These are phyloP conservation scores for Ceratobasidium sp. DNA, from an alignment of 1,284 basidiomycete genomes.

Conservation along the genomic window DNA sequence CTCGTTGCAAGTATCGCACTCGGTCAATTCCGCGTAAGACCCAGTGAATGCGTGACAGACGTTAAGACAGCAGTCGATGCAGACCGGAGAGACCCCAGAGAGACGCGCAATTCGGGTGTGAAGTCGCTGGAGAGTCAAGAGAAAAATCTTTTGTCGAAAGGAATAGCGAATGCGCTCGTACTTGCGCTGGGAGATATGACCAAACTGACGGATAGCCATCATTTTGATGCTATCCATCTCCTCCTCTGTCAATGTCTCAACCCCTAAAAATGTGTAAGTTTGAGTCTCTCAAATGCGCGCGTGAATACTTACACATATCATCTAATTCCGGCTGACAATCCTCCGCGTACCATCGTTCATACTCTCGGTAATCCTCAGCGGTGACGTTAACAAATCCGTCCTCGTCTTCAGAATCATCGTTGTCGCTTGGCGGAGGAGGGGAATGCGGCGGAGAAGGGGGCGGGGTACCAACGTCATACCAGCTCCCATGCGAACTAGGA, in stretches of 20 bases:
- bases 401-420: neutral
- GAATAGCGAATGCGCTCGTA: slow-evolving; percentile 37
- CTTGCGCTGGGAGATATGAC: slow-evolving; percentile 22
- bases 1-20: slow-evolving; percentile 45
- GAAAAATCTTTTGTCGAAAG: slow-evolving; percentile 1
- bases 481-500: neutral
- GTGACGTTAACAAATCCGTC: slow-evolving; percentile 4
- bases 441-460: neutral
- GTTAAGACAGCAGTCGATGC: slow-evolving; percentile 48
- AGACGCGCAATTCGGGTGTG: slow-evolving; percentile 31
- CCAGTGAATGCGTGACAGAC: slow-evolving; percentile 48
- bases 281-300: neutral
- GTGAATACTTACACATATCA: slow-evolving; percentile 18
- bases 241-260: slow-evolving; percentile 4
- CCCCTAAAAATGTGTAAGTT: slow-evolving; percentile 4
- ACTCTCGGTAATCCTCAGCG: slow-evolving; percentile 17
- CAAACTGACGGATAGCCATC: slow-evolving; percentile 41
- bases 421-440: neutral
- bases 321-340: neutral
- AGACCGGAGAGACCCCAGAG: slow-evolving; percentile 29
- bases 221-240: slow-evolving; percentile 33
- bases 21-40: slow-evolving; percentile 9
- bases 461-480: slow-evolving; percentile 1
- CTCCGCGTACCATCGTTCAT: slow-evolving; percentile 32
- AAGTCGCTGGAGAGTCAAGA: slow-evolving; percentile 12